These are phyloP conservation scores for Emmonsia crescens DNA, from an alignment of 2,329 filamentous ascomycete species.

Conservation along the genomic window DNA sequence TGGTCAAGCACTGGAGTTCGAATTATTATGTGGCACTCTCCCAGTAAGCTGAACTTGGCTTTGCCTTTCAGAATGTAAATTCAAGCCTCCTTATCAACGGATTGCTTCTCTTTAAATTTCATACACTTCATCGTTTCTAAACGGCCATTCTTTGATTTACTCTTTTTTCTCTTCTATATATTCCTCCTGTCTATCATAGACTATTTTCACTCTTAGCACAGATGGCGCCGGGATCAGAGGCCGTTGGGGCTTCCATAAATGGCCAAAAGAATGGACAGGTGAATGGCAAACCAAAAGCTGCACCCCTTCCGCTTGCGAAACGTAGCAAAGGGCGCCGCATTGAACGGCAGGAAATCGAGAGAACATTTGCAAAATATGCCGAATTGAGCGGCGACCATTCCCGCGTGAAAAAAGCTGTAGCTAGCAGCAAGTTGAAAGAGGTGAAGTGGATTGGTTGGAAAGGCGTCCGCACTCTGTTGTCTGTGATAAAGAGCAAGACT, in stretches of 20 bases:
- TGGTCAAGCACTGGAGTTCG: neutral
- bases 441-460: constrained; percentile 44
- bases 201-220: neutral
- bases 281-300: constrained; percentile 2
- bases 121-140: neutral
- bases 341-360: constrained; percentile 31
- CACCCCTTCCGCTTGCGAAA: neutral
- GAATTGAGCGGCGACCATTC: constrained; percentile 50
- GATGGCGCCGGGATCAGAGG: neutral
- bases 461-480: constrained; percentile 54
- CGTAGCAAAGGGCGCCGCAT: constrained; percentile 18
- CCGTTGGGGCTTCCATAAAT: neutral
- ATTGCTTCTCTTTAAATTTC: neutral
- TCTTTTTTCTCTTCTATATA: neutral
- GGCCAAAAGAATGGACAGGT: neutral
- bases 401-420: constrained; percentile 40
- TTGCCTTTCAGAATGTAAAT: too few relatives aligned
- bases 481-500: constrained; percentile 51
- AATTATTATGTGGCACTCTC: neutral
- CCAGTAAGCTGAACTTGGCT: neutral
- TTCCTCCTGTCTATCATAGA: neutral
- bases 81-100: neutral
- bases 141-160: neutral
- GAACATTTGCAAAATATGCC: constrained; percentile 35
- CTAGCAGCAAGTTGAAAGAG: constrained; percentile 46